A percentile compares a stretch with the other conserved stretches of the same genome.
These are phyloP conservation scores for Chrysoporthe austroafricana DNA, from an alignment of 2,329 filamentous ascomycete genomes.

Conservation along the genomic window DNA sequence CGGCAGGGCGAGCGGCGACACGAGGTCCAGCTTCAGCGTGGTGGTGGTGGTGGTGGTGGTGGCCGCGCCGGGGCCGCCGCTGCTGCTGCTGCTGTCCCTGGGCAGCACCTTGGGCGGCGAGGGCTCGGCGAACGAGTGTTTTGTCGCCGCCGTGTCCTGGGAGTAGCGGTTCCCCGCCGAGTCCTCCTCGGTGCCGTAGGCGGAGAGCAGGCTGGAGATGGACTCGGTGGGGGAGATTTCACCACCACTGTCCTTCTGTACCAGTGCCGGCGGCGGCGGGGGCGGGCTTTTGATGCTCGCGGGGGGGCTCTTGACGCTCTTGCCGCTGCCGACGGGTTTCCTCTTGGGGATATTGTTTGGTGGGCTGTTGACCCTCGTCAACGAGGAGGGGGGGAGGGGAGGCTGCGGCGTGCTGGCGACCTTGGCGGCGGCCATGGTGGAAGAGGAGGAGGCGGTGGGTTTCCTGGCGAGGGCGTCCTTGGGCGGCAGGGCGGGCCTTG, in stretches of 20 bases:
- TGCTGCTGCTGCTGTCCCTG: constrained; percentile 10
- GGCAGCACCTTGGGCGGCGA: constrained; percentile 23
- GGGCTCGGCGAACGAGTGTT: constrained; percentile 21
- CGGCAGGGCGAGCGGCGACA: constrained; percentile 23
- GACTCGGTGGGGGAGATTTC: constrained; percentile 50
- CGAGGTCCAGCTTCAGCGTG: constrained; percentile 13
- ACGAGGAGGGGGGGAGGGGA: constrained; percentile 23
- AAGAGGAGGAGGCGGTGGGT: constrained; percentile 1
- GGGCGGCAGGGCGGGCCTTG: constrained; percentile 27
- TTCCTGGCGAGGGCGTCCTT: constrained; percentile 21
- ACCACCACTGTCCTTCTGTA: background rate
- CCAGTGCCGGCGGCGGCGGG: constrained; percentile 32
- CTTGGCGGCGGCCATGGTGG: constrained; percentile 20
- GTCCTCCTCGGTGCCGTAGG: constrained; percentile 43
- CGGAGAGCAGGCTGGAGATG: constrained; percentile 58
- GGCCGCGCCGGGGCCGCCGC: background rate
- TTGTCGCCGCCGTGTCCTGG: constrained; percentile 23
- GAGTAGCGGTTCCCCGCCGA: constrained; percentile 21
- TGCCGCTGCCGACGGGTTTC: constrained; percentile 26
- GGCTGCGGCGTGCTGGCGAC: constrained; percentile 2
- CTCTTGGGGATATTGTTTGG: constrained; percentile 22
- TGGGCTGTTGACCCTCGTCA: constrained; percentile 24
- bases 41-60: background rate
- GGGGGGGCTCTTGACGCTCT: constrained; percentile 15
- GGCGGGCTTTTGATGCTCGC: background rate